Conservation (phyloP, 1,139 yeast species). For the Yamadazyma jaroonii region DNA sequence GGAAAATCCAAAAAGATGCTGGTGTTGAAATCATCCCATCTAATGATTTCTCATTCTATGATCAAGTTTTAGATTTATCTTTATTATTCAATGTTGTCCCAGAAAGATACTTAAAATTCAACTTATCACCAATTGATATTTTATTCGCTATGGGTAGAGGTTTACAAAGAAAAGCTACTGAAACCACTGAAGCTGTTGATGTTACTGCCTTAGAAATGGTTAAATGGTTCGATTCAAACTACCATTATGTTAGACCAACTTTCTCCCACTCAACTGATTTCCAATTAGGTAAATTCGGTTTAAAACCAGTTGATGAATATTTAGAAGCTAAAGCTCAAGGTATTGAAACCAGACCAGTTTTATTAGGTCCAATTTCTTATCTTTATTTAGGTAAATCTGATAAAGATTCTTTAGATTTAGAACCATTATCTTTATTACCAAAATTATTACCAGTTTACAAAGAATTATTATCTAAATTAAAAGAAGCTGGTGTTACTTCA, state of each 20-base stretch:
- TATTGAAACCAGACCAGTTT: constrained; percentile 93
- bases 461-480: constrained; percentile 81
- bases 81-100: constrained; percentile 93
- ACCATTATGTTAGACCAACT: constrained; percentile 99
- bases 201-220: constrained; percentile 99
- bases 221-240: constrained; percentile 99
- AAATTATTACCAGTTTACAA: constrained; percentile 91
- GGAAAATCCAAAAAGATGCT: constrained; percentile 96
- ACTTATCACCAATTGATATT: constrained; percentile 86
- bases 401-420: constrained; percentile 93
- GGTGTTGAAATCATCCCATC: constrained; percentile 98
- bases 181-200: constrained; percentile 84
- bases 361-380: constrained; percentile 95
- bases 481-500: constrained; percentile 90
- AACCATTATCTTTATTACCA: constrained; percentile 84
- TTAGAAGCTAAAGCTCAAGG: constrained; percentile 97
- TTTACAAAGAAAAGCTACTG: constrained; percentile 95
- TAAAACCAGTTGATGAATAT: constrained; percentile 96
- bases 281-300: constrained; percentile 80
- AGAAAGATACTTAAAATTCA: constrained; percentile 91
- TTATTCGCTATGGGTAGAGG: constrained; percentile 99
- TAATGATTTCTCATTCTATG: constrained; percentile 97
- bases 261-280: constrained; percentile 92
- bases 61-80: constrained; percentile 92
- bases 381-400: constrained; percentile 96